phyloP scores from a whole-genome alignment of 192 early-diverging fungal genomes.

The Cetraspora pellucida region DNA sequence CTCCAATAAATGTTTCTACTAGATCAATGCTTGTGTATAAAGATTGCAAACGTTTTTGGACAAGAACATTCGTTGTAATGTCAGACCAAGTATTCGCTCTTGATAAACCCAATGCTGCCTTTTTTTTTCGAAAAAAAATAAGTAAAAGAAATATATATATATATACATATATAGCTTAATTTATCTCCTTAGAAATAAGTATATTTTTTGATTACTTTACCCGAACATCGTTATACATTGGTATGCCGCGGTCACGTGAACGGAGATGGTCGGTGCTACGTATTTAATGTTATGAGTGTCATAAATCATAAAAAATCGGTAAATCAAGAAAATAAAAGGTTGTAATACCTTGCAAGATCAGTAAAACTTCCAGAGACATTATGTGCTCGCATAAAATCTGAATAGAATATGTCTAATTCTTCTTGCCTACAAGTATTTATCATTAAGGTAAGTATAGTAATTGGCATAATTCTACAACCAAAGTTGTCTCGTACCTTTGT shows the following conservation, averaged over 20 bases:
- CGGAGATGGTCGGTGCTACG: background rate
- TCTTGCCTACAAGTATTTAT: background rate
- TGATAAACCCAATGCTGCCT: background rate
- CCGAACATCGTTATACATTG: slow-evolving; percentile 31
- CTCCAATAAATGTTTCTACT: slow-evolving; percentile 25
- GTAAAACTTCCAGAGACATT: background rate
- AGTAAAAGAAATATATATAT: too few relatives aligned
- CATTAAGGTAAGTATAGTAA: background rate
- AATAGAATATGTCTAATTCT: background rate
- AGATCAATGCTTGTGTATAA: slow-evolving; percentile 19
- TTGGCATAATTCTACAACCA: background rate
- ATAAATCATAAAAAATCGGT: background rate
- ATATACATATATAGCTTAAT: too few relatives aligned
- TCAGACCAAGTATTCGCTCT: slow-evolving; percentile 11
- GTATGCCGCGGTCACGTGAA: background rate
- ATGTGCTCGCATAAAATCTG: background rate
- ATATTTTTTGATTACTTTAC: background rate
- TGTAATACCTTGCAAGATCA: background rate
- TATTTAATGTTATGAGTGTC: background rate
- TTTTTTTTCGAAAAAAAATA: too few relatives aligned
- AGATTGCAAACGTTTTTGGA: background rate
- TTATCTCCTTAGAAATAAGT: too few relatives aligned
- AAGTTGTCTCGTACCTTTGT: background rate
- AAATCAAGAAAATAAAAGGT: background rate
- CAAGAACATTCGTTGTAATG: slow-evolving; percentile 16